Conservation (phyloP, 129 eudicot genomes). For the Sambucus nigra region DNA sequence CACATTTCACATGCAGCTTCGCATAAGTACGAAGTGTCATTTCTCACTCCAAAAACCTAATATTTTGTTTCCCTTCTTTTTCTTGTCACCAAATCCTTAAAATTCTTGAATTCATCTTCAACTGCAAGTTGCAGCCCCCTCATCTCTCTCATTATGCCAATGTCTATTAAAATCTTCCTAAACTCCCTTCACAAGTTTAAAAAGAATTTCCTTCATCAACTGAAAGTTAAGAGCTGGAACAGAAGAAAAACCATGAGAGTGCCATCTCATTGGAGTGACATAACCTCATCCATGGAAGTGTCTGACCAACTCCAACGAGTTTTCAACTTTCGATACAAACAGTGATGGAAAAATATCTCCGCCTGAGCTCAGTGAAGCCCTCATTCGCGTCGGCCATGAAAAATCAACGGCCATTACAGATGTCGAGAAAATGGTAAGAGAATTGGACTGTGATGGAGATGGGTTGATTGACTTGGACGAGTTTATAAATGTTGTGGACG, state of each 20-base stretch:
- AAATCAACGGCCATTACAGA: conserved; percentile 47
- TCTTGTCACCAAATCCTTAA: conserved; percentile 9
- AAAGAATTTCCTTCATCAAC: conserved; percentile 18
- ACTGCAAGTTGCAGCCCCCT: conserved; percentile 3
- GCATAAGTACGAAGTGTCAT: conserved; percentile 8
- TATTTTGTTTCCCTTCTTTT: background rate
- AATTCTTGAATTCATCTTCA: too few species aligned
- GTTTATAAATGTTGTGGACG: conserved; percentile 45
- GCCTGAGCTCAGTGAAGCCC: conserved; percentile 43
- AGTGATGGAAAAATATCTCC: conserved; percentile 76
- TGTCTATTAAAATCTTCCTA: conserved; percentile 19
- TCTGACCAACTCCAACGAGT: conserved; percentile 56
- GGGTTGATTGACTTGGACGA: conserved; percentile 77
- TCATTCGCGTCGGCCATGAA: conserved; percentile 48
- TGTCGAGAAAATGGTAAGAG: conserved; percentile 55
- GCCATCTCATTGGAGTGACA: conserved; percentile 17
- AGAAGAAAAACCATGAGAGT: conserved; percentile 23
- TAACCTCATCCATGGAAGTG: conserved; percentile 42
- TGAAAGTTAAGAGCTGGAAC: conserved; percentile 15
- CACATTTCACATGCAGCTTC: conserved; percentile 12
- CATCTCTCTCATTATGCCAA: conserved; percentile 15
- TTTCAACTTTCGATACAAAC: conserved; percentile 60
- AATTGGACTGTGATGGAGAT: conserved; percentile 63
- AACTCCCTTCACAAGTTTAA: background rate
- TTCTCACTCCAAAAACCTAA: background rate